These are phyloP conservation scores for Wickerhamomyces sydowiorum DNA, from an alignment of 805 yeast genomes.

Conservation along the genomic window DNA sequence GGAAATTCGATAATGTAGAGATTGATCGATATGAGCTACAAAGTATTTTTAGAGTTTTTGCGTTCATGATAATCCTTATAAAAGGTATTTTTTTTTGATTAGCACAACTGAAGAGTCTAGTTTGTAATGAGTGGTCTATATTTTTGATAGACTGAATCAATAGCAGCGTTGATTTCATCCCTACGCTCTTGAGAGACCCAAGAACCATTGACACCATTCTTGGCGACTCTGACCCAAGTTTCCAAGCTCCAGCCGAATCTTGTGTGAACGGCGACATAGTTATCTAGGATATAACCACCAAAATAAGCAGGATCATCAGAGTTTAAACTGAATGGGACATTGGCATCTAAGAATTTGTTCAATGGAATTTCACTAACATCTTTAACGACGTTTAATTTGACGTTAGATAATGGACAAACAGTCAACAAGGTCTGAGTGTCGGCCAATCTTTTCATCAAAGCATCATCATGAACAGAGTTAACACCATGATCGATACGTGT, in stretches of 20 bases:
- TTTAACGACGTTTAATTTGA: constrained; percentile 67
- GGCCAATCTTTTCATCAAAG: constrained; percentile 52
- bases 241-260: constrained; percentile 55
- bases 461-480: constrained; percentile 50
- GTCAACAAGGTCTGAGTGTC: constrained; percentile 52
- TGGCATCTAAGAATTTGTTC: constrained; percentile 48
- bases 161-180: constrained; percentile 35
- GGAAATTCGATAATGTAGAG: too few species aligned
- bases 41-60: too few species aligned
- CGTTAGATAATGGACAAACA: constrained; percentile 74
- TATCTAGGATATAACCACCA: constrained; percentile 79
- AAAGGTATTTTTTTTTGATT: too few species aligned
- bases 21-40: too few species aligned
- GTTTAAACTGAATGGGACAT: constrained; percentile 70
- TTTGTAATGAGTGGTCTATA: constrained; percentile 21
- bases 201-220: constrained; percentile 64
- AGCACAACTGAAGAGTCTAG: too few species aligned
- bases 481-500: constrained; percentile 81
- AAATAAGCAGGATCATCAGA: constrained; percentile 81
- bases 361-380: constrained; percentile 67
- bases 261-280: constrained; percentile 60
- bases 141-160: constrained; percentile 37
- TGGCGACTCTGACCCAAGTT: constrained; percentile 61
- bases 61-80: too few species aligned
- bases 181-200: constrained; percentile 64